Evolutionary conservation across 768 basidiomycete species (phyloP).

Genomic region (Pisolithus albus): DNA sequence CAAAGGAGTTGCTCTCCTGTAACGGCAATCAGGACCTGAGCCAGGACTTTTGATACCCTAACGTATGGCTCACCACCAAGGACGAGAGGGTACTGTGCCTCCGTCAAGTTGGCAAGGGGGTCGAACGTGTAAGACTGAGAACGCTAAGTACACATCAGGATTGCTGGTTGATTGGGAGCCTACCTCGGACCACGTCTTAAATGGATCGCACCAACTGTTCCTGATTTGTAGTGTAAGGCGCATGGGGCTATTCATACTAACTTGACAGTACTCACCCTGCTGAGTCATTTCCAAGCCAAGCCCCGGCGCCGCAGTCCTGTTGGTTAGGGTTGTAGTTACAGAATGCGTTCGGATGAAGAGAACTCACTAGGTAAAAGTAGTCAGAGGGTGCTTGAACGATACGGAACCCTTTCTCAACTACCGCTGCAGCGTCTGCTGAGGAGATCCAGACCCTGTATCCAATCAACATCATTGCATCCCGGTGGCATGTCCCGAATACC

Average conservation of each 20-base stretch:
- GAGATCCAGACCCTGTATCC: constrained; percentile 41
- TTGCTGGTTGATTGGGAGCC: constrained; percentile 8
- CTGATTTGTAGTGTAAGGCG: constrained; percentile 10
- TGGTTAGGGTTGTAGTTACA: constrained; percentile 1
- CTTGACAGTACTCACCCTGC: constrained; percentile 19
- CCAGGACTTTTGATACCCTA: not conserved
- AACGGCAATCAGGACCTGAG: not conserved
- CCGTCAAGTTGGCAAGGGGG: constrained; percentile 38
- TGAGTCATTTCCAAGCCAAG: constrained; percentile 35
- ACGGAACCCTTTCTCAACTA: constrained; percentile 34
- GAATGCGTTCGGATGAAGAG: not conserved
- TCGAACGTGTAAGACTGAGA: constrained; percentile 42
- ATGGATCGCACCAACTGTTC: constrained; percentile 45
- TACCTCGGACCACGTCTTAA: constrained; percentile 46
- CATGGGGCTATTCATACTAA: not conserved
- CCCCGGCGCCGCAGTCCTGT: constrained; percentile 43
- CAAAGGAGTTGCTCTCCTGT: constrained; percentile 37
- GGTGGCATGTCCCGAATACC: not conserved
- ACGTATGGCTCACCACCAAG: constrained; percentile 26
- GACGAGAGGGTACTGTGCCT: constrained; percentile 30
- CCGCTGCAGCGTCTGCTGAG: constrained; percentile 32
- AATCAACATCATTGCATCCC: not conserved
- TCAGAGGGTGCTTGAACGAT: constrained; percentile 45
- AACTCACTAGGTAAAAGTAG: constrained; percentile 45
- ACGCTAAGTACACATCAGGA: constrained; percentile 16